A percentile compares a stretch with the other conserved stretches of the same genome.
Evolutionary conservation across 2,329 filamentous ascomycete species (phyloP).

Genomic region (Beauveria sp.): DNA sequence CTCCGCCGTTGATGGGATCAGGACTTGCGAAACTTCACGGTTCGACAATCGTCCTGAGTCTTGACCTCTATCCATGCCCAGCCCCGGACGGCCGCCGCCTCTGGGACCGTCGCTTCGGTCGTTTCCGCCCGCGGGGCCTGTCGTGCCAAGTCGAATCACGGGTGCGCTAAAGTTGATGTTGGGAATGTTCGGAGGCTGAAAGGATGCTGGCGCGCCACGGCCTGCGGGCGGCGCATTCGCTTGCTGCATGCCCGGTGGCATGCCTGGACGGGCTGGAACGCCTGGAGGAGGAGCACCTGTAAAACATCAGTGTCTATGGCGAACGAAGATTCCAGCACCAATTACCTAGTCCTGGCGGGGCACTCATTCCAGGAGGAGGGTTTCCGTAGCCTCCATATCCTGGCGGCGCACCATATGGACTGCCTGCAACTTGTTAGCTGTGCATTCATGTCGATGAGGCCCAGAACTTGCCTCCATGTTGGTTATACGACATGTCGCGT

Average conservation of each 20-base stretch:
- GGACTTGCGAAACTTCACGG: conserved; percentile 57
- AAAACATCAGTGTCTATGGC: conserved; percentile 13
- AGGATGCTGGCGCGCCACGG: conserved; percentile 70
- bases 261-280: conserved; percentile 73
- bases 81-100: conserved; percentile 35
- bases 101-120: conserved; percentile 33
- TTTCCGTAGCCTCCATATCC: conserved; percentile 60
- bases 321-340: background rate
- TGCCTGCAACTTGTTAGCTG: conserved; percentile 19
- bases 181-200: conserved; percentile 88
- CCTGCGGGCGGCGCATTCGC: conserved; percentile 66
- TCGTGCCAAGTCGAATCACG: conserved; percentile 85
- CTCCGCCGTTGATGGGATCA: conserved; percentile 78
- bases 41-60: conserved; percentile 61
- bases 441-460: background rate
- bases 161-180: conserved; percentile 98
- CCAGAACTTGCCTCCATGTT: conserved; percentile 45
- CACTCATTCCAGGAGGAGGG: conserved; percentile 47
- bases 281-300: conserved; percentile 64
- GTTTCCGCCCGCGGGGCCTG: conserved; percentile 41
- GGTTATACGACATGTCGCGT: conserved; percentile 46
- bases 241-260: conserved; percentile 71
- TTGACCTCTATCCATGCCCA: conserved; percentile 55
- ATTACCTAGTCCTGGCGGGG: conserved; percentile 77
- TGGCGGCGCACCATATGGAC: conserved; percentile 67